Base-by-base conservation (phyloP, 306 rosid species). In the Medicago arabica region DNA sequence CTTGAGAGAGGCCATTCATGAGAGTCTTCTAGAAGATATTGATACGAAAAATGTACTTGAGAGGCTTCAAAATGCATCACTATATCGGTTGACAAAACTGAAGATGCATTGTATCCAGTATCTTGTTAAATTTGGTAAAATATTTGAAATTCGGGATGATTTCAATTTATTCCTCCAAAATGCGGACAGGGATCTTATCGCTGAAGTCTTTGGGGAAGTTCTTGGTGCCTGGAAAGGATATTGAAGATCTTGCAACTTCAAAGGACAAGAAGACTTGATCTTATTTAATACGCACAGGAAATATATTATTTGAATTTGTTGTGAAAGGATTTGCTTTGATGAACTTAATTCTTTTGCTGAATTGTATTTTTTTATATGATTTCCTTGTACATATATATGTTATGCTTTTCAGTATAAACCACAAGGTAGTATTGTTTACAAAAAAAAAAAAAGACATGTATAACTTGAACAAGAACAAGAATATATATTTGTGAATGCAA, bases 111-210 rank as follows among this genome's bases (percentile, higher is more conserved):
- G 99, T 74, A 66, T 96, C 78, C 72, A 88, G 38, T 96, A 96
- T 76, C 97, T 96, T 14, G 97, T 96, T 72, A 92, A 89, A 82
- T 96, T 96, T 51, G 98, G 98, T n/a, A 96, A 96, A 85, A 86
- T 96, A 55, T 90, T 50, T 12, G 98, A 96, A 77, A 84, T 96
- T 60, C 78, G 83, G 1, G 92, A 92, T 10, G 98, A 96, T 86
- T 90, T 96, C 84, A 85, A 86, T 74, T 80, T 85, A 58, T 96
- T 96, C 87, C 77, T 96, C 86, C 91, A 88, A 19, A 79, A 80
- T 63, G 98, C 93, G 19, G 99, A 96, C 12, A 86, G 99, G 86
- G 99, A 88, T 72, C 83, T 96, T 74, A 85, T 96, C 74, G 80
- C 92, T 31, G 99, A 96, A 41, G 74, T 92, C 86, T 92, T 96